A percentile compares a stretch with the other conserved stretches of the same genome.
Conservation (phyloP, 2,329 filamentous ascomycete genomes). For the Beauveria scarabaeidicola region DNA sequence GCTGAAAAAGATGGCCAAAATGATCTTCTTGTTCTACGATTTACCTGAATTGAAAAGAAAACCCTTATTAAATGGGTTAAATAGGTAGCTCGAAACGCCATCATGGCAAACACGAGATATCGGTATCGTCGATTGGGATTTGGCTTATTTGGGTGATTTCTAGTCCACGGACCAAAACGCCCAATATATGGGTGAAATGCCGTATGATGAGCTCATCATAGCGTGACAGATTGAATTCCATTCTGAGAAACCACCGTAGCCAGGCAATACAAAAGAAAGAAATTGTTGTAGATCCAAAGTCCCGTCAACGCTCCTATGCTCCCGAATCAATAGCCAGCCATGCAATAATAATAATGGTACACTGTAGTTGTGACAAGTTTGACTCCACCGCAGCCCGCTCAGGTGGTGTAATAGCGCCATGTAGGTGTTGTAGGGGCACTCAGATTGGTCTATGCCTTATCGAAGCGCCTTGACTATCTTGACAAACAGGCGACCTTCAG, state of each 20-base stretch:
- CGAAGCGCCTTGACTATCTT: conserved; percentile 40
- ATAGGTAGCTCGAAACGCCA: too few species aligned
- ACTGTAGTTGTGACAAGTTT: neutral
- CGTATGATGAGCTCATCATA: neutral
- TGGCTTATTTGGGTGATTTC: neutral
- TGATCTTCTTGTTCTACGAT: too few species aligned
- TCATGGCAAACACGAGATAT: too few species aligned
- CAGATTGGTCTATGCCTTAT: neutral
- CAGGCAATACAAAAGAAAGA: neutral
- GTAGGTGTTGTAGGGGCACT: neutral
- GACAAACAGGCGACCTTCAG: conserved; percentile 42
- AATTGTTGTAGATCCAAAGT: neutral
- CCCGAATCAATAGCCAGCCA: neutral
- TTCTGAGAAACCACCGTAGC: neutral
- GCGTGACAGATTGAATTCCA: neutral
- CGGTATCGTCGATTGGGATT: neutral
- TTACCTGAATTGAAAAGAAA: too few species aligned
- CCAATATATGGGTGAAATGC: too few species aligned
- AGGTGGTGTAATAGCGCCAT: too few species aligned
- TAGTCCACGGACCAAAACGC: too few species aligned
- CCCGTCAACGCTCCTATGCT: neutral
- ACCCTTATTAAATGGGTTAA: too few species aligned
- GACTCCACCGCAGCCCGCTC: neutral
- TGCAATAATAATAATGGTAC: neutral
- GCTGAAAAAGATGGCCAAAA: too few species aligned